These are phyloP conservation scores for Paraphaeosphaeria minitans DNA, from an alignment of 2,329 filamentous ascomycete genomes.

Conservation along the genomic window DNA sequence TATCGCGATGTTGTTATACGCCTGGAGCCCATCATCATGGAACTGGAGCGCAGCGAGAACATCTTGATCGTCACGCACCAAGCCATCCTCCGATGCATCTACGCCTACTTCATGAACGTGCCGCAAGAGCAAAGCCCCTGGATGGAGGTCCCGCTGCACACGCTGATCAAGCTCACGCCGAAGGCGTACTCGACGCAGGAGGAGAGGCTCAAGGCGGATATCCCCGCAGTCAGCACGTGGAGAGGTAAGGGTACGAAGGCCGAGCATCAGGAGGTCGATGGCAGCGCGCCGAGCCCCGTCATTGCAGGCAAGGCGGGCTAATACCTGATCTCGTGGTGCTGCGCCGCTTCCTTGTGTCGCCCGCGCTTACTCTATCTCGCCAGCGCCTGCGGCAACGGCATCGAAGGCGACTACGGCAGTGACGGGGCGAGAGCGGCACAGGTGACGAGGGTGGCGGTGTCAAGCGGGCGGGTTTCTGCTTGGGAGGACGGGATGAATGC, in stretches of 20 bases:
- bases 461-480: not conserved
- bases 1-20: slow-evolving; percentile 97
- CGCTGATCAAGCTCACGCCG: slow-evolving; percentile 93
- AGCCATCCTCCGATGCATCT: slow-evolving; percentile 94
- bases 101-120: slow-evolving; percentile 98
- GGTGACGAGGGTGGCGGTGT: not conserved
- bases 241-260: slow-evolving; percentile 90
- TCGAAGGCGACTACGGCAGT: not conserved
- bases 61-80: slow-evolving; percentile 98
- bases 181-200: slow-evolving; percentile 93
- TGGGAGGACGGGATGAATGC: not conserved
- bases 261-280: slow-evolving; percentile 69
- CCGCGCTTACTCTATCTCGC: slow-evolving; percentile 5
- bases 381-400: slow-evolving; percentile 7
- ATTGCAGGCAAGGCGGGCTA: slow-evolving; percentile 4
- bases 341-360: not conserved
- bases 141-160: slow-evolving; percentile 98
- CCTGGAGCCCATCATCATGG: slow-evolving; percentile 99
- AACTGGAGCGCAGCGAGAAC: slow-evolving; percentile 92
- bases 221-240: slow-evolving; percentile 96
- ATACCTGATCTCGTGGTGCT: not conserved
- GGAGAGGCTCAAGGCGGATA: slow-evolving; percentile 84
- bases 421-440: not conserved
- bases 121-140: slow-evolving; percentile 91
- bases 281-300: slow-evolving; percentile 15